These are phyloP conservation scores for Cladophialophora chaetospira DNA, from an alignment of 2,329 filamentous ascomycete species.

Conservation along the genomic window DNA sequence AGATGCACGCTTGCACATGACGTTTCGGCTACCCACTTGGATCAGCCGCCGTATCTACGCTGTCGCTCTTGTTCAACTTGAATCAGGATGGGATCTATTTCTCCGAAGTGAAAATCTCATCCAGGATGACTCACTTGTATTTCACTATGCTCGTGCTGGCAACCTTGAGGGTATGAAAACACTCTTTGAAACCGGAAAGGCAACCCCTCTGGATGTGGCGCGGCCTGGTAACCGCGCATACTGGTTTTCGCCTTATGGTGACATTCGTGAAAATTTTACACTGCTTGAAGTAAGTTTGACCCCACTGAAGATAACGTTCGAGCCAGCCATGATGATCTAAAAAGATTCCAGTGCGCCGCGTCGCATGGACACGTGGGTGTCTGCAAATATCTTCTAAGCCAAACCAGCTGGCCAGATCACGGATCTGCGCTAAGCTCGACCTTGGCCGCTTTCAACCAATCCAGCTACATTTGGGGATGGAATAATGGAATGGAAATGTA, in stretches of 20 bases:
- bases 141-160: neutral
- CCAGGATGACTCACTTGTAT: neutral
- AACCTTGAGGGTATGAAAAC: neutral
- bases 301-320: neutral
- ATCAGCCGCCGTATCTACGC: neutral
- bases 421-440: neutral
- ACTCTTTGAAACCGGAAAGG: neutral
- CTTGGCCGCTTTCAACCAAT: neutral
- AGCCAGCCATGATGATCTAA: neutral
- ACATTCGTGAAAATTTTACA: no score
- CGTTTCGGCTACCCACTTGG: neutral
- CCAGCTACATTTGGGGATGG: accelerated
- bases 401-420: neutral
- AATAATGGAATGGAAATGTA: neutral
- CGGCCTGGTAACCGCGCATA: no score
- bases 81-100: neutral
- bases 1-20: neutral
- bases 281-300: neutral
- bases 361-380: neutral
- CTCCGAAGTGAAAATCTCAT: neutral
- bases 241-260: no score
- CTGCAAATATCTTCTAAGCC: neutral
- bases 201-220: slow-evolving; percentile 6
- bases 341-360: neutral
- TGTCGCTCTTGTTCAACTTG: neutral